These are phyloP conservation scores for Corchorus olitorius DNA, from an alignment of 345 rosid species.

Conservation along the genomic window DNA sequence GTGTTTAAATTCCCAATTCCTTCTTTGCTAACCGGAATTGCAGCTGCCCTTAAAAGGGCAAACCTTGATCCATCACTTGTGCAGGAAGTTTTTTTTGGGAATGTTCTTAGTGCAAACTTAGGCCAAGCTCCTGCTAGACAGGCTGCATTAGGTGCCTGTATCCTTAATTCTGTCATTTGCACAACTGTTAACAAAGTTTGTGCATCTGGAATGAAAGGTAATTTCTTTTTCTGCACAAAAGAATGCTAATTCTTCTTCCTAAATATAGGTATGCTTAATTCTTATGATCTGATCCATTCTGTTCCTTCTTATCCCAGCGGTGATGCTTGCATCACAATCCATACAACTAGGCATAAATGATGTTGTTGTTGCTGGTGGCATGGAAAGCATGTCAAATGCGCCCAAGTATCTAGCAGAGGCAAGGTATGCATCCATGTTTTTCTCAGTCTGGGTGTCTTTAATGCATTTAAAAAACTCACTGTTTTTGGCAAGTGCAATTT, in stretches of 20 bases:
- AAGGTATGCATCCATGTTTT: conserved; percentile 47
- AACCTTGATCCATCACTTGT: conserved; percentile 80
- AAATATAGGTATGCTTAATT: not conserved
- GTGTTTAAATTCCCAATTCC: not conserved
- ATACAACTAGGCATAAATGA: conserved; percentile 81
- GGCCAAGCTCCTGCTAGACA: conserved; percentile 99
- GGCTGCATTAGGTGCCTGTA: conserved; percentile 93
- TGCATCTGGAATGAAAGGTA: conserved; percentile 95
- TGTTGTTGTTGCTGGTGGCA: conserved; percentile 93
- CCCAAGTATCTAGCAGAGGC: conserved; percentile 90
- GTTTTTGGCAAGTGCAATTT: not conserved
- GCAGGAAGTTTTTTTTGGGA: conserved; percentile 93
- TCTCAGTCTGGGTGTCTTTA: not conserved
- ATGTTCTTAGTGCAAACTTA: conserved; percentile 90
- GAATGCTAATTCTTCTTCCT: not conserved
- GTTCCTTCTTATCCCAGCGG: conserved; percentile 45
- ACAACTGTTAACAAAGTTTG: conserved; percentile 97
- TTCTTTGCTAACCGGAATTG: not conserved
- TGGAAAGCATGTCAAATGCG: conserved; percentile 97
- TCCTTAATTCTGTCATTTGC: conserved; percentile 84
- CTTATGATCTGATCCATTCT: not conserved
- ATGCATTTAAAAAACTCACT: not conserved
- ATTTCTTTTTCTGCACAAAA: not conserved
- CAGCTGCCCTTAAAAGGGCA: conserved; percentile 88
- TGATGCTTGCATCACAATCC: conserved; percentile 85